Evolutionary conservation across 2,329 filamentous ascomycete genomes (phyloP).

Genomic region (Phaeophleospora eucalypticola): DNA sequence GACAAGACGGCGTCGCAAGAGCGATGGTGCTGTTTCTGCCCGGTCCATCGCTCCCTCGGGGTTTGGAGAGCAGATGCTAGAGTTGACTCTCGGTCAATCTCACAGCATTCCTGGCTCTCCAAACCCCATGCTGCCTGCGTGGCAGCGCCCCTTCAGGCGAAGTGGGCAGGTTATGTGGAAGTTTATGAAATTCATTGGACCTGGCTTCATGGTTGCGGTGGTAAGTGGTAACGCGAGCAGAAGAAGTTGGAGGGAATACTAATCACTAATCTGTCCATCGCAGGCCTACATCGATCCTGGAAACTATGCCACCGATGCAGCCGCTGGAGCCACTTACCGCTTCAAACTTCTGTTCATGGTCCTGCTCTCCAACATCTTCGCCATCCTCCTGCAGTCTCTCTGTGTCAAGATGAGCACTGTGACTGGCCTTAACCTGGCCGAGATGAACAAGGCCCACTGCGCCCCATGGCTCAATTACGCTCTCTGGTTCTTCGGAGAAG

Average conservation of each 20-base stretch:
- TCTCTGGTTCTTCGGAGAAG: slow-evolving; percentile 53
- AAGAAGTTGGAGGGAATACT: too few species aligned
- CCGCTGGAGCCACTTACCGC: slow-evolving; percentile 62
- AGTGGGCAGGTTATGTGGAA: slow-evolving; percentile 33
- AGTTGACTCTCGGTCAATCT: slow-evolving; percentile 18
- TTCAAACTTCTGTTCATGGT: slow-evolving; percentile 66
- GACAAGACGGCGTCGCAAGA: slow-evolving; percentile 4
- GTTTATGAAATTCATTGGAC: slow-evolving; percentile 57
- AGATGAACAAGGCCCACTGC: slow-evolving; percentile 47
- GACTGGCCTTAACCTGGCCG: slow-evolving; percentile 47
- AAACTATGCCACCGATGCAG: slow-evolving; percentile 68
- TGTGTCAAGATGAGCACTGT: slow-evolving; percentile 56
- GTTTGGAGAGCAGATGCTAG: slow-evolving; percentile 24
- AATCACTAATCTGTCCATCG: too few species aligned
- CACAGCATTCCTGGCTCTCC: slow-evolving; percentile 10
- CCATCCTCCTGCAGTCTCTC: slow-evolving; percentile 65
- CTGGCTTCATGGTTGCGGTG: slow-evolving; percentile 59
- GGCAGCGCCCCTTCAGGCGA: slow-evolving; percentile 17
- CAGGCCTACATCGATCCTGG: slow-evolving; percentile 47
- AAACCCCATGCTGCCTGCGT: slow-evolving; percentile 20
- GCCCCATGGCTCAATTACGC: slow-evolving; percentile 53
- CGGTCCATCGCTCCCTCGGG: slow-evolving; percentile 19
- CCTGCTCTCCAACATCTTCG: slow-evolving; percentile 65
- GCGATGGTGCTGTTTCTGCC: slow-evolving; percentile 14
- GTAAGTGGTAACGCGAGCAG: too few species aligned